Conservation (phyloP, 768 basidiomycete genomes). For the Mycena polygramma region DNA sequence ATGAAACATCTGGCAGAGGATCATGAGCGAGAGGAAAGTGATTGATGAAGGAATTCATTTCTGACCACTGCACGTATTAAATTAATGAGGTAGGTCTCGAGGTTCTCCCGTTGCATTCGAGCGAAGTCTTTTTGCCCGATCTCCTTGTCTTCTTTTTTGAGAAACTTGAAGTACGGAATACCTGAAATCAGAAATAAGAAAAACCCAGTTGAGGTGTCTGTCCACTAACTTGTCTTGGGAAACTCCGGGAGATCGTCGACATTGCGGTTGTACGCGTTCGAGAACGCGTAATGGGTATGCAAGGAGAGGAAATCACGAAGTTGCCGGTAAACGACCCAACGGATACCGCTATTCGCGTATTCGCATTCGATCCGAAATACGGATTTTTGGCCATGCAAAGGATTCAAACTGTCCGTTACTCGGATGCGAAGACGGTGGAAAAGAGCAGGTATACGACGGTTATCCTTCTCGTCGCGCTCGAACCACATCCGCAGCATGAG, state of each 20-base stretch:
- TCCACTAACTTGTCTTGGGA: conserved; percentile 77
- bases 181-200: conserved; percentile 55
- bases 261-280: conserved; percentile 82
- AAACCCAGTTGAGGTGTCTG: conserved; percentile 10
- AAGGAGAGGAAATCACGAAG: conserved; percentile 92
- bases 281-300: conserved; percentile 89
- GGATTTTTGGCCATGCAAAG: conserved; percentile 79
- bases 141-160: conserved; percentile 72
- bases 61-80: conserved; percentile 92
- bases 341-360: conserved; percentile 91
- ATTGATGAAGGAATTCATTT: conserved; percentile 15
- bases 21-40: conserved; percentile 7
- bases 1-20: conserved; percentile 91
- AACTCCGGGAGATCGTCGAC: conserved; percentile 91
- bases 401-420: conserved; percentile 88
- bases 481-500: conserved; percentile 88
- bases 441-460: conserved; percentile 82
- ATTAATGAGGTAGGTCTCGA: conserved; percentile 91
- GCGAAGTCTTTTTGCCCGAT: conserved; percentile 83
- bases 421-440: conserved; percentile 87
- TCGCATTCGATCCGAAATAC: conserved; percentile 96
- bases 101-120: conserved; percentile 79
- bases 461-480: conserved; percentile 88
- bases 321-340: conserved; percentile 97
- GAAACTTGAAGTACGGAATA: conserved; percentile 91